Evolutionary conservation across 257 asterid genomes (phyloP).

Genomic region (Solanum sejunctum): DNA sequence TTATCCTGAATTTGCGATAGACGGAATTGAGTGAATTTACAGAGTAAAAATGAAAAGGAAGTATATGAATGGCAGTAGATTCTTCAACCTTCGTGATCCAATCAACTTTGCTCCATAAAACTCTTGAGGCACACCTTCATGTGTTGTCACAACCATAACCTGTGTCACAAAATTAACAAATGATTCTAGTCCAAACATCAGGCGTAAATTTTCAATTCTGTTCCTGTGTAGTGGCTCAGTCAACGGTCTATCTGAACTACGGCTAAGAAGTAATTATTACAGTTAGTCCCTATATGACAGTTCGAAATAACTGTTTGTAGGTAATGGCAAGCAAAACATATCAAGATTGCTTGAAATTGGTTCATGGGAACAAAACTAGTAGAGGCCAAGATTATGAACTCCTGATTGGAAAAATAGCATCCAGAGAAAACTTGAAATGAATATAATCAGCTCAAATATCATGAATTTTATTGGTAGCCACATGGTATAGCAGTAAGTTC

Average conservation of each 20-base stretch:
- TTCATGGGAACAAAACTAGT: background rate
- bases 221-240: background rate
- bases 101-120: slow-evolving; percentile 90
- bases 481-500: background rate
- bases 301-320: background rate
- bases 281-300: background rate
- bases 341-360: background rate
- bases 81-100: slow-evolving; percentile 74
- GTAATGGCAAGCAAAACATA: background rate
- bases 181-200: background rate
- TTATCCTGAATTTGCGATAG: background rate
- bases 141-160: slow-evolving; percentile 99
- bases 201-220: background rate
- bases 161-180: slow-evolving; percentile 14
- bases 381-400: background rate
- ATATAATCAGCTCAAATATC: background rate
- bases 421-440: background rate
- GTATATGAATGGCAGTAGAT: background rate
- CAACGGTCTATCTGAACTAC: background rate
- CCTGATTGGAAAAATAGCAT: background rate
- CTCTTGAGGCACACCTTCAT: slow-evolving; percentile 94
- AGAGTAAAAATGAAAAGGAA: background rate
- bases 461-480: background rate
- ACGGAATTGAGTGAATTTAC: background rate
- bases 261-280: background rate